Conservation (phyloP, 169 alveolate species). For the Perkinsus olseni region DNA sequence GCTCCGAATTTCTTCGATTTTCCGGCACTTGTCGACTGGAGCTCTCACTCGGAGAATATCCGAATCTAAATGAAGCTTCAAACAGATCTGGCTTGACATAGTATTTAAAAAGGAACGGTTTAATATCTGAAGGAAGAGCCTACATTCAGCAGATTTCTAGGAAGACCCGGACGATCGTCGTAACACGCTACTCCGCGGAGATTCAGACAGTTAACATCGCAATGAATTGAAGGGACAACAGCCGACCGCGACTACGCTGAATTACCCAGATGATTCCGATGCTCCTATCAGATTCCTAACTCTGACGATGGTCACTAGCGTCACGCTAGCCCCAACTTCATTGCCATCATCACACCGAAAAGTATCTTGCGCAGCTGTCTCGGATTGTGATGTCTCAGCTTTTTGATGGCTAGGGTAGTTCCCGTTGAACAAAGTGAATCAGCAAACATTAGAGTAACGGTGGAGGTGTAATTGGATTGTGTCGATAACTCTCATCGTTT, state of each 20-base stretch:
- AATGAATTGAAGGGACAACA: no score
- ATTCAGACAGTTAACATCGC: no score
- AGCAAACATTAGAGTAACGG: no score
- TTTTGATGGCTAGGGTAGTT: background rate
- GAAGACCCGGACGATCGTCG: no score
- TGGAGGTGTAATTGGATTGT: no score
- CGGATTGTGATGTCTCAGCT: background rate
- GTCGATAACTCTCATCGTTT: no score
- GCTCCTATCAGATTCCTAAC: no score
- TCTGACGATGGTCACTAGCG: no score
- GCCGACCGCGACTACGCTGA: no score
- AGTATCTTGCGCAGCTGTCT: background rate
- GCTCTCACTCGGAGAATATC: background rate
- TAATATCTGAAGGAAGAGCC: background rate
- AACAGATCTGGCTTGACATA: background rate
- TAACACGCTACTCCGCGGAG: no score
- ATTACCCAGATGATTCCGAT: no score
- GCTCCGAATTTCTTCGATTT: background rate
- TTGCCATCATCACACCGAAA: background rate
- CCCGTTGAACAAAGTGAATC: no score
- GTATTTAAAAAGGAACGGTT: background rate
- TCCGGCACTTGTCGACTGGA: background rate
- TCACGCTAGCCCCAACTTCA: background rate
- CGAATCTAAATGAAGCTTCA: background rate
- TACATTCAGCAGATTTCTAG: background rate